Evolutionary conservation across 768 basidiomycete genomes (phyloP), one percentile per base, ranked within the genome.

Genomic region (Kwoniella sp.): DNA sequence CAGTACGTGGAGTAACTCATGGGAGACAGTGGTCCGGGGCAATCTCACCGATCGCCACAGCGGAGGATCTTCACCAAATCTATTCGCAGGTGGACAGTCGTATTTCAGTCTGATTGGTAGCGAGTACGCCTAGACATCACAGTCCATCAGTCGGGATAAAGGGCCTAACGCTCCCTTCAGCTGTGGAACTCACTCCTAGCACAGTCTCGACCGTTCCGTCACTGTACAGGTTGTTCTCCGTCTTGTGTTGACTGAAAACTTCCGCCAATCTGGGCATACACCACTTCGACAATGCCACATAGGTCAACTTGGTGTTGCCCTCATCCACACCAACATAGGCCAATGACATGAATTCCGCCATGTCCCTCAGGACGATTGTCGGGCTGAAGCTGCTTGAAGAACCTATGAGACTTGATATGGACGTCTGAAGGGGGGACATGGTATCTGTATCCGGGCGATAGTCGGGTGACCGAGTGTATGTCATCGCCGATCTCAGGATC

Each of bases 21-120:
- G n/a, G 26, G 11, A 51, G 55, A 11, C 9, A 11, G 28, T 56
- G 13, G 41, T n/a, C n/a, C n/a, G n/a, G n/a, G n/a, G n/a, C n/a
- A n/a, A n/a, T n/a, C n/a, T 55, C 37, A 93, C 94, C 0, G 92
- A 93, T 82, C 93, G 94, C 95, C 95, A 98, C 2, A 99, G 82
- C 0, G 94, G 93, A 23, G 81, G 82, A 73, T 94, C 95, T 59
- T 91, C 89, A 1, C 91, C 92, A 75, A 87, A 92, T 75, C 89
- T 93, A 45, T 90, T 92, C 0, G 95, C 86, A 0, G 90, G 82
- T 0, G 95, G 94, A 78, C 94, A 96, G 37, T 95, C 92, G 69
- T 97, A 95, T 81, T 94, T 94, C 68, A 98, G 83, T 75, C 93
- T 93, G 77, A 97, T 87, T 1, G 95, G 93, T 34, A 95, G 89